Evolutionary conservation across 495 filamentous ascomycete genomes (phyloP).

Genomic region (Pseudotulostoma volvatum): DNA sequence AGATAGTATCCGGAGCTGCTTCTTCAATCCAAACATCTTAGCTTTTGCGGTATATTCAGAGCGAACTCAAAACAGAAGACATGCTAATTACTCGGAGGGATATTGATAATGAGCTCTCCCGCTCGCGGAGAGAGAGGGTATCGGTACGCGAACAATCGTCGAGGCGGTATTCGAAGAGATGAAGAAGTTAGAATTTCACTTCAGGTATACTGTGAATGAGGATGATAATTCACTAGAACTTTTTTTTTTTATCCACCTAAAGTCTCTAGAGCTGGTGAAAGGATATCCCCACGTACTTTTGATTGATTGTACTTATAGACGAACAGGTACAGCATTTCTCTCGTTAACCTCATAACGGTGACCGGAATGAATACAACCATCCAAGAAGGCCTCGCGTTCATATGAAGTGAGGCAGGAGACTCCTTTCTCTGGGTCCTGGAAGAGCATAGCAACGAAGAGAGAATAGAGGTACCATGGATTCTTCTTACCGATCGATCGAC

Average conservation of each 20-base stretch:
- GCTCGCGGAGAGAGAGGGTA: not conserved
- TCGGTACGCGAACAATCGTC: too few relatives aligned
- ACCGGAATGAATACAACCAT: not conserved
- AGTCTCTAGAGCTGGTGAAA: too few relatives aligned
- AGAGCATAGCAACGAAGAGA: slow-evolving; percentile 1
- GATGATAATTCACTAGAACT: too few relatives aligned
- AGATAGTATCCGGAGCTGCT: not conserved
- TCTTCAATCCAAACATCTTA: not conserved
- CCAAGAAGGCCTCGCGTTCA: not conserved
- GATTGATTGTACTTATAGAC: not conserved
- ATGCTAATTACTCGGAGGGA: not conserved
- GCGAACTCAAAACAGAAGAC: not conserved
- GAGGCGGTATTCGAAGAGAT: not conserved
- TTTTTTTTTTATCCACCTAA: too few relatives aligned
- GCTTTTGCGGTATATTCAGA: not conserved
- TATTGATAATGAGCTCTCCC: not conserved
- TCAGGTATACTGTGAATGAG: too few relatives aligned
- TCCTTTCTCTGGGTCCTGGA: too few relatives aligned
- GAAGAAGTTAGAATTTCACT: not conserved
- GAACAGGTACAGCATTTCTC: not conserved
- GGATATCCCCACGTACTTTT: not conserved
- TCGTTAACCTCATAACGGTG: not conserved
- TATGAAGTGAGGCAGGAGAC: too few relatives aligned
- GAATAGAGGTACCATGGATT: not conserved
- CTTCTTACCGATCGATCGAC: not conserved